Conservation (phyloP, 768 basidiomycete species). For the Suillus paluster region DNA sequence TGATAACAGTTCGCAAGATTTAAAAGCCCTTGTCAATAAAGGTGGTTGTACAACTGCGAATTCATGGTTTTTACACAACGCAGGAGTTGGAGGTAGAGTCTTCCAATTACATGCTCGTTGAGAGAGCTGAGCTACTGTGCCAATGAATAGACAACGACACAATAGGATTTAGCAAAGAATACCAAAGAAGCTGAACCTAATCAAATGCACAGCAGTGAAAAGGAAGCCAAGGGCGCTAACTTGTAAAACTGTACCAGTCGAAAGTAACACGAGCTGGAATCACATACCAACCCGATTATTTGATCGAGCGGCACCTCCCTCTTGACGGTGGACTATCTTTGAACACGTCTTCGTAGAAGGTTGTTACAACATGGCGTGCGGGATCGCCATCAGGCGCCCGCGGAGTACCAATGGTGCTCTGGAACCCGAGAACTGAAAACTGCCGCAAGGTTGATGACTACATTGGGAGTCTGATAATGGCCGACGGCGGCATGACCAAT, state of each 20-base stretch:
- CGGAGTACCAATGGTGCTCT: slow-evolving; percentile 26
- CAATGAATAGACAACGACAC: not conserved
- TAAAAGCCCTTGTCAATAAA: too few species aligned
- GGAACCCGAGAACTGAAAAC: slow-evolving; percentile 29
- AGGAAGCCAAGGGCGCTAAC: not conserved
- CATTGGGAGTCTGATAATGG: slow-evolving; percentile 18
- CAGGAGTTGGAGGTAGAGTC: not conserved
- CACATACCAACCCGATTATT: slow-evolving; percentile 5
- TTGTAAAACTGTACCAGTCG: not conserved
- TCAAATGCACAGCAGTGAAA: too few species aligned
- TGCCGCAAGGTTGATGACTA: slow-evolving; percentile 25
- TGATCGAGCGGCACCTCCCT: not conserved
- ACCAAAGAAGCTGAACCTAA: too few species aligned
- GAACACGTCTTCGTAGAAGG: slow-evolving; percentile 16
- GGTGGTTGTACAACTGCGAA: too few species aligned
- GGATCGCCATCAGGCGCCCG: slow-evolving; percentile 20
- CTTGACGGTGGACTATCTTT: not conserved
- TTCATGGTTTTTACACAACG: too few species aligned
- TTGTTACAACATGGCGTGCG: slow-evolving; percentile 9
- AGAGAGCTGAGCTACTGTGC: not conserved
- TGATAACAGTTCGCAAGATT: not conserved
- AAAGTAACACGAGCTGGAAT: not conserved
- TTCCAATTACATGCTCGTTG: not conserved
- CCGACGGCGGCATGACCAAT: slow-evolving; percentile 29
- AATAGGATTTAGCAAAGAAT: too few species aligned